Conservation (phyloP, 176 grass and related monocot genomes). For the Avena insularis region DNA sequence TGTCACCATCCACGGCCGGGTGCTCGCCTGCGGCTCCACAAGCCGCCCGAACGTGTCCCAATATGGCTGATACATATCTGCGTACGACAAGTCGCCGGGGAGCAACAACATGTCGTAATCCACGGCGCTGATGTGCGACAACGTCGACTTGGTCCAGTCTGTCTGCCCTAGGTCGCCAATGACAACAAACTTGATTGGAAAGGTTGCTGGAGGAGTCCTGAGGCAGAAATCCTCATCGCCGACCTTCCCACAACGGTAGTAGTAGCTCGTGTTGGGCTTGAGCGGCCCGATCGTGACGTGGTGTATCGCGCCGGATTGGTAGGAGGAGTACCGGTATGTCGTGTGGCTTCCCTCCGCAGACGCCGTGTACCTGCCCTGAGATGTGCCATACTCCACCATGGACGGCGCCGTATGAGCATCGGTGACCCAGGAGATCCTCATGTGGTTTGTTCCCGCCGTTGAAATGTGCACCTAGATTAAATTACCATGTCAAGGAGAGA, state of each 20-base stretch:
- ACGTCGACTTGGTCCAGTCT: conserved; percentile 75
- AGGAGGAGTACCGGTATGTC: conserved; percentile 64
- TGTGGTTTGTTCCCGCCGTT: conserved; percentile 28
- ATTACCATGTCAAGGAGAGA: too few relatives aligned
- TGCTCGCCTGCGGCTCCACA: conserved; percentile 67
- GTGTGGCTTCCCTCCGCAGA: conserved; percentile 46
- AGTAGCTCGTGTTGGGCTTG: conserved; percentile 59
- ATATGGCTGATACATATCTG: conserved; percentile 62
- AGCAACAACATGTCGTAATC: conserved; percentile 80
- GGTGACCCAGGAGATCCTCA: conserved; percentile 71
- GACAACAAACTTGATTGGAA: conserved; percentile 63
- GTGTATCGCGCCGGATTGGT: conserved; percentile 82
- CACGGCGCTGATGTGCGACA: conserved; percentile 43
- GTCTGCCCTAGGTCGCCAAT: conserved; percentile 78
- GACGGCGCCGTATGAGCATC: conserved; percentile 44
- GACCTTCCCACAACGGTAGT: conserved; percentile 73
- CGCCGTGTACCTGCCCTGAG: conserved; percentile 23
- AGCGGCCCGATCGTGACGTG: conserved; percentile 68
- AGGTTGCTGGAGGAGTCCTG: conserved; percentile 61
- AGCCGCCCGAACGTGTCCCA: conserved; percentile 86
- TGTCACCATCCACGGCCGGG: conserved; percentile 85
- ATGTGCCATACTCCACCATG: conserved; percentile 62
- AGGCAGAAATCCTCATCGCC: conserved; percentile 60
- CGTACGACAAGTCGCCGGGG: conserved; percentile 84
- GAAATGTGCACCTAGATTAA: conserved; percentile 63